These are phyloP conservation scores for Dryadomyces quercus-mongolicae DNA, from an alignment of 2,329 filamentous ascomycete species.

Conservation along the genomic window DNA sequence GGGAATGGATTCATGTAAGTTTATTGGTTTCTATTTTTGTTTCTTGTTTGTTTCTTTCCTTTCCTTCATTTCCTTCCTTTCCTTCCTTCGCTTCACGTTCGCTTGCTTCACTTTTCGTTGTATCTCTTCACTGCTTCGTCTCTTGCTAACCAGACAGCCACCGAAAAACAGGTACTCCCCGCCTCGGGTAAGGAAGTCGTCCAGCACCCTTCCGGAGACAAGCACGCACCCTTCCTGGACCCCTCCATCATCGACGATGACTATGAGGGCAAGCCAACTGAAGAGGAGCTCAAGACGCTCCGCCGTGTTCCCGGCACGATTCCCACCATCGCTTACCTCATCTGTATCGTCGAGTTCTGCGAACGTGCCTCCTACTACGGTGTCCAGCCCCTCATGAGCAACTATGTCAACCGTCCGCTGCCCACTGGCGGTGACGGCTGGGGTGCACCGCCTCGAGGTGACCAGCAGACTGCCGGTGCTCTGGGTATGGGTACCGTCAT, in stretches of 20 bases:
- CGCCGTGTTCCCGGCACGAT: slow-evolving; percentile 52
- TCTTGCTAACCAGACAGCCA: neutral
- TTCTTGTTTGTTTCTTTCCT: neutral
- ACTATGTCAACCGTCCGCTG: slow-evolving; percentile 47
- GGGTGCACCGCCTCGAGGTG: slow-evolving; percentile 27
- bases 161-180: neutral
- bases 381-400: slow-evolving; percentile 55
- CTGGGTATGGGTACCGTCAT: slow-evolving; percentile 43
- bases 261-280: slow-evolving; percentile 39
- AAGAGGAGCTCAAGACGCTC: slow-evolving; percentile 50
- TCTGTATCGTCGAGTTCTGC: slow-evolving; percentile 62
- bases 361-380: slow-evolving; percentile 73
- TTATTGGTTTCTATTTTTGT: neutral
- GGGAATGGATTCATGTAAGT: neutral
- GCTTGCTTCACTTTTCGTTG: too few species aligned
- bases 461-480: slow-evolving; percentile 41
- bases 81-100: neutral
- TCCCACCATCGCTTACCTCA: slow-evolving; percentile 53
- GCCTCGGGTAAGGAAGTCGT: neutral
- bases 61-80: neutral
- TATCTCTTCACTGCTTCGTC: too few species aligned
- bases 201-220: neutral
- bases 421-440: slow-evolving; percentile 39
- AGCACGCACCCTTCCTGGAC: neutral
- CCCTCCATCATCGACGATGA: slow-evolving; percentile 9